Conservation (phyloP, 2,329 filamentous ascomycete species). For the Pestalotiopsis sp. region DNA sequence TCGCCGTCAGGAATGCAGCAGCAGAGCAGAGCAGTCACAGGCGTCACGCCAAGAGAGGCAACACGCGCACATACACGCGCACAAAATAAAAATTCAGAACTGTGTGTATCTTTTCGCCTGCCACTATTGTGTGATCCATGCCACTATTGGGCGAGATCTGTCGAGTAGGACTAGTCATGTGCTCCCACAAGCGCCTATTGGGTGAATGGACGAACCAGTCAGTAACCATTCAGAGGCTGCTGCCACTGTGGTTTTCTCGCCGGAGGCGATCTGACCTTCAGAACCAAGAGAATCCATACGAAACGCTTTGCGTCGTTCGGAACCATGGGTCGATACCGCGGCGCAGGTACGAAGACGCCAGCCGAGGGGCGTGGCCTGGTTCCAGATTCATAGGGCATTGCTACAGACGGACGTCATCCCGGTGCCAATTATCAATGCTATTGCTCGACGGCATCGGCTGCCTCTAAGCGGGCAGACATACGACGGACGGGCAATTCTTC, state of each 20-base stretch:
- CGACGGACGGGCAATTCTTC: background rate
- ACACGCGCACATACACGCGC: background rate
- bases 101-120: background rate
- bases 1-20: background rate
- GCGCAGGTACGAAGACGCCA: background rate
- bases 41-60: constrained; percentile 9
- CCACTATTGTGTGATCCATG: background rate
- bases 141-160: background rate
- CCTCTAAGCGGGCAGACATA: constrained; percentile 5
- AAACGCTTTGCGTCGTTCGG: background rate
- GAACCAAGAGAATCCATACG: constrained; percentile 4
- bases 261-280: background rate
- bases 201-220: background rate
- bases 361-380: background rate
- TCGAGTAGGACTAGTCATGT: background rate
- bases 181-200: constrained; percentile 4
- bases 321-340: background rate
- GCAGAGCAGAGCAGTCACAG: background rate
- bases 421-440: constrained; percentile 10
- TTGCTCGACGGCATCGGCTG: constrained; percentile 4
- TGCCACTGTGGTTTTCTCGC: background rate
- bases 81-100: background rate
- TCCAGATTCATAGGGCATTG: constrained; percentile 3
- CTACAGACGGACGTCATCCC: background rate
- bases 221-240: background rate